Evolutionary conservation across 345 rosid genomes (phyloP).

Genomic region (Clausena lansium): DNA sequence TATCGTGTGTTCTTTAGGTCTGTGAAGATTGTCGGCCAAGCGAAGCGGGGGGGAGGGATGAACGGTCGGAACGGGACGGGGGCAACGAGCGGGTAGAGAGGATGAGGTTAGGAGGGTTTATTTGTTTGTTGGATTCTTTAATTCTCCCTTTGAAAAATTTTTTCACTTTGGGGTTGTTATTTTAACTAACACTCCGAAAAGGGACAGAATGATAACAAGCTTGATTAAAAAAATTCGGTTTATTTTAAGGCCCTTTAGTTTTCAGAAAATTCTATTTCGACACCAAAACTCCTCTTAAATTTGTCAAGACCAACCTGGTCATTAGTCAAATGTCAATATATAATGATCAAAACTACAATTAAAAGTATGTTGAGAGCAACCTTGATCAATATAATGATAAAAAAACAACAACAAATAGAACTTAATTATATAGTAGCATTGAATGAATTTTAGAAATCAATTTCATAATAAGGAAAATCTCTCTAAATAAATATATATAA

Average conservation of each 20-base stretch:
- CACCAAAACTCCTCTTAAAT: background rate
- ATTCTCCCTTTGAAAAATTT: too few relatives aligned
- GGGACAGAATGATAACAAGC: conserved; percentile 14
- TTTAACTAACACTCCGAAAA: conserved; percentile 18
- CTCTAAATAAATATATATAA: too few relatives aligned
- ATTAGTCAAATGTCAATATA: too few relatives aligned
- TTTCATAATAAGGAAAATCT: too few relatives aligned
- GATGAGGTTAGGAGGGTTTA: conserved; percentile 3
- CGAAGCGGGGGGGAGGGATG: background rate
- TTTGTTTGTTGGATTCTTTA: conserved; percentile 5
- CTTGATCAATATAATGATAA: too few relatives aligned
- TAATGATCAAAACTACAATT: too few relatives aligned
- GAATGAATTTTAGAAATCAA: too few relatives aligned
- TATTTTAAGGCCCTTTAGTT: background rate
- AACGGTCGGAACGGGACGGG: conserved; percentile 32
- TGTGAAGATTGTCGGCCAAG: conserved; percentile 35
- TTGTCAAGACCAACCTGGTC: too few relatives aligned
- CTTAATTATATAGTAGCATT: too few relatives aligned
- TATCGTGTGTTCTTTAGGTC: conserved; percentile 22
- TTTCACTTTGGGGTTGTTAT: conserved; percentile 7
- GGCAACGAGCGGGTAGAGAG: background rate
- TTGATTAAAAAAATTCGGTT: background rate
- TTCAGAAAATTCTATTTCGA: background rate
- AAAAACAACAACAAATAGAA: too few relatives aligned
- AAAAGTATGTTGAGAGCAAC: too few relatives aligned